A percentile compares a stretch with the other conserved stretches of the same genome.
Evolutionary conservation across 768 basidiomycete genomes (phyloP).

Genomic region (Rhodotorula sphaerocarpa): DNA sequence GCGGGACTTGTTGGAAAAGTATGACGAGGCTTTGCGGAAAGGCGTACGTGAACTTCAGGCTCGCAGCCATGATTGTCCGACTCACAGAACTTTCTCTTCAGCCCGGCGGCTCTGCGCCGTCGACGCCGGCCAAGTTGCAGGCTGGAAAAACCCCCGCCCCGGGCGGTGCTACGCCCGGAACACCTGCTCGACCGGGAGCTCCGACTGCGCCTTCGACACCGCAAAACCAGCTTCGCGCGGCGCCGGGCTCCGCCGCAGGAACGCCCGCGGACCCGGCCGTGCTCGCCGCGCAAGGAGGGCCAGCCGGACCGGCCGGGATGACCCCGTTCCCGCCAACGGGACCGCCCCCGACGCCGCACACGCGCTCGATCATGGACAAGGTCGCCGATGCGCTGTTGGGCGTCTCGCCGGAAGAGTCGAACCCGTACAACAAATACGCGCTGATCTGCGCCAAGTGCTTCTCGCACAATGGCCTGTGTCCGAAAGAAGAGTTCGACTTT

Average conservation of each 20-base stretch:
- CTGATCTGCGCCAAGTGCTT: slow-evolving; percentile 84
- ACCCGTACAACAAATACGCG: slow-evolving; percentile 55
- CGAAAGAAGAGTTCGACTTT: slow-evolving; percentile 70
- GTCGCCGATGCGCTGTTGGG: slow-evolving; percentile 78
- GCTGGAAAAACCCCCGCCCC: not conserved
- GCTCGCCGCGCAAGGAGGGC: too few relatives aligned
- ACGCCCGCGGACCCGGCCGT: too few relatives aligned
- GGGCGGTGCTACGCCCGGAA: slow-evolving; percentile 1
- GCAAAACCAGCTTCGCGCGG: not conserved
- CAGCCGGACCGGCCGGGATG: too few relatives aligned
- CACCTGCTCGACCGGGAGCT: slow-evolving; percentile 11
- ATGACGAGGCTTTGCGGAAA: slow-evolving; percentile 55
- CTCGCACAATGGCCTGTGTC: slow-evolving; percentile 77
- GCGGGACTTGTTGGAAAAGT: slow-evolving; percentile 77
- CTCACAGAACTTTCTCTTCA: not conserved
- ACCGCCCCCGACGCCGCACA: slow-evolving; percentile 51
- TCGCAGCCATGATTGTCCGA: not conserved
- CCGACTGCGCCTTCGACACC: slow-evolving; percentile 6
- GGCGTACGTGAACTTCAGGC: slow-evolving; percentile 10
- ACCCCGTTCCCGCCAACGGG: too few relatives aligned
- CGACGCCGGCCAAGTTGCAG: slow-evolving; percentile 4
- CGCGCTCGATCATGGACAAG: slow-evolving; percentile 72
- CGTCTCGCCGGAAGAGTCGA: slow-evolving; percentile 54
- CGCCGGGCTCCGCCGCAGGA: too few relatives aligned
- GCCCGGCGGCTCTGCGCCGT: not conserved